Percentiles rank a stretch among this genome's conserved stretches.
Conservation (phyloP, 805 yeast species). For the Maudiozyma serrabonitensis region DNA sequence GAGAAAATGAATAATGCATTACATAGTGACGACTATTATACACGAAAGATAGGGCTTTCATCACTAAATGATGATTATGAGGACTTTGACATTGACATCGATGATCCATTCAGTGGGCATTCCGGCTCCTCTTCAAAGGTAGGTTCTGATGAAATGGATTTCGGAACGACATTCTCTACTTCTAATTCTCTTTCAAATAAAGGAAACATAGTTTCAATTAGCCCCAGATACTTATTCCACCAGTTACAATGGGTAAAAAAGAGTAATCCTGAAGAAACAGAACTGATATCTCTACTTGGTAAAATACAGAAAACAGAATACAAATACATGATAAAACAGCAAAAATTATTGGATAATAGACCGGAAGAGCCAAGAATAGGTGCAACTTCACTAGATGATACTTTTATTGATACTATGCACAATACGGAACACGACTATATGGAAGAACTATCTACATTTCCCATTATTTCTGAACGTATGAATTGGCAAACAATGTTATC, state of each 20-base stretch:
- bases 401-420: not conserved
- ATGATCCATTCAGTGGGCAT: constrained; percentile 11
- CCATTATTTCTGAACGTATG: constrained; percentile 56
- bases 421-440: not conserved
- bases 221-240: constrained; percentile 18
- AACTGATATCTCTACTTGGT: constrained; percentile 9
- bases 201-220: constrained; percentile 19
- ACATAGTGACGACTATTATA: constrained; percentile 67
- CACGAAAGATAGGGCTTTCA: constrained; percentile 46
- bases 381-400: not conserved
- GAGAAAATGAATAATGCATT: constrained; percentile 50
- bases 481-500: constrained; percentile 96
- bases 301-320: constrained; percentile 1
- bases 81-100: constrained; percentile 14
- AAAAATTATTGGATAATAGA: not conserved
- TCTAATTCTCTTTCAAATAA: constrained; percentile 14
- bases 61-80: constrained; percentile 31
- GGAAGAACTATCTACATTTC: constrained; percentile 21
- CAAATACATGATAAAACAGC: not conserved
- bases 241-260: constrained; percentile 30
- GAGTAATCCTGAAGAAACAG: constrained; percentile 33
- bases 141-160: constrained; percentile 21
- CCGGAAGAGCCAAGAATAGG: not conserved
- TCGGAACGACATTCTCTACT: constrained; percentile 18
- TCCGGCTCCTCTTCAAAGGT: not conserved